A percentile compares a stretch with the other conserved stretches of the same genome.
Evolutionary conservation across 2,329 filamentous ascomycete species (phyloP).

Genomic region (Trichoderma arundinaceum): DNA sequence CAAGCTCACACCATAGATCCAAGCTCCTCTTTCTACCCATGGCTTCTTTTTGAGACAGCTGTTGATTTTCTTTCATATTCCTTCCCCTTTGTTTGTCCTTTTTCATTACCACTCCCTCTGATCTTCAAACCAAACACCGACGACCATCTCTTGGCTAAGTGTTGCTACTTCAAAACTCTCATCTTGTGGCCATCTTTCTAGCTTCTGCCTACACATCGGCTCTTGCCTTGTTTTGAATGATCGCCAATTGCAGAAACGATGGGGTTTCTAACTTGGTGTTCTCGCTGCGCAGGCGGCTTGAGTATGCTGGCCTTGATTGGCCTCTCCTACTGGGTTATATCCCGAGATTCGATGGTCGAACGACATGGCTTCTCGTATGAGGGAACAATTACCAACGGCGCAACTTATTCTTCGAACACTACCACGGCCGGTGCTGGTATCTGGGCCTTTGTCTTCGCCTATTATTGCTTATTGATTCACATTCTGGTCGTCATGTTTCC

Average conservation of each 20-base stretch:
- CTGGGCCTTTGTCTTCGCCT: conserved; percentile 63
- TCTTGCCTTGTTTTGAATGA: background rate
- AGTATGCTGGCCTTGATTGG: conserved; percentile 57
- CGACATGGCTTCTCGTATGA: conserved; percentile 53
- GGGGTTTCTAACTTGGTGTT: conserved; percentile 61
- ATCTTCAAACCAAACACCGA: background rate
- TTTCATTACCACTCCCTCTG: no score
- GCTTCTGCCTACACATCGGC: background rate
- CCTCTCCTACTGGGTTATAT: conserved; percentile 62
- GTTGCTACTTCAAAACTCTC: background rate
- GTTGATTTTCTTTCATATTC: background rate
- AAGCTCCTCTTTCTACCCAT: background rate
- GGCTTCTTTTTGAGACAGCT: background rate
- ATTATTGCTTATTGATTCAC: conserved; percentile 70
- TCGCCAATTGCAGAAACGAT: conserved; percentile 43
- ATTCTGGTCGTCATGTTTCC: conserved; percentile 68
- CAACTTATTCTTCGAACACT: conserved; percentile 42
- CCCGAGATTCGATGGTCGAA: conserved; percentile 53
- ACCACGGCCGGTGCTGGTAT: conserved; percentile 50
- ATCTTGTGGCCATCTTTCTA: background rate
- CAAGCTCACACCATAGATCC: background rate
- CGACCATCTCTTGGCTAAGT: background rate
- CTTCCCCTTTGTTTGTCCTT: background rate
- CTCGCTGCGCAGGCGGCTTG: conserved; percentile 60
- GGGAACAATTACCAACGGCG: conserved; percentile 46